Percentiles rank a stretch among this genome's conserved stretches.
Evolutionary conservation across 164 flowering plant species (phyloP).

Genomic region (Euptelea pleiosperma): DNA sequence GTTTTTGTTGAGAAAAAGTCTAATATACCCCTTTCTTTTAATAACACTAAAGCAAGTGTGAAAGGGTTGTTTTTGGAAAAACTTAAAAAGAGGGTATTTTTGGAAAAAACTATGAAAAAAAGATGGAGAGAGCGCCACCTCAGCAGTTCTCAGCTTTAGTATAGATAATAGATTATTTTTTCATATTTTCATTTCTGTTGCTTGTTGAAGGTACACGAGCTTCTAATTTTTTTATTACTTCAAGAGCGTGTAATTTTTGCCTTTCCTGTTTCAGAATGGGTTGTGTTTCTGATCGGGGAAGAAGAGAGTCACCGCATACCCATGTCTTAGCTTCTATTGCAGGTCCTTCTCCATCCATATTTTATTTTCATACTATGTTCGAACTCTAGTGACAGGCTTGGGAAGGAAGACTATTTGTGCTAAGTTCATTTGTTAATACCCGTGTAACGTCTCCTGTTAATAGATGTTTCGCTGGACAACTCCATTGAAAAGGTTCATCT

Average conservation of each 20-base stretch:
- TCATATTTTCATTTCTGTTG: conserved; percentile 1
- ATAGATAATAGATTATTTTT: no score
- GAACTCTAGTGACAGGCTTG: neutral
- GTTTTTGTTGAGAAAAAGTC: no score
- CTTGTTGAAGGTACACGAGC: neutral
- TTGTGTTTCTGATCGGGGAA: conserved; percentile 21
- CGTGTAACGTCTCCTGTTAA: neutral
- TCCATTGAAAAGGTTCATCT: conserved; percentile 38
- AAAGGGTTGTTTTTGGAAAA: no score
- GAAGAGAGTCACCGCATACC: conserved; percentile 19
- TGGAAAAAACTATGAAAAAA: no score
- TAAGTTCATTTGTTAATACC: conserved; percentile 2
- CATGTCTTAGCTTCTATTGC: conserved; percentile 39
- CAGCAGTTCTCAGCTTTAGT: no score
- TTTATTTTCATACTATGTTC: neutral
- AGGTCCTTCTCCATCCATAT: conserved; percentile 30
- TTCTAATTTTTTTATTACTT: no score
- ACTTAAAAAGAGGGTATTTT: no score
- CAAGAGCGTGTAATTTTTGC: neutral
- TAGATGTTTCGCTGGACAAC: conserved; percentile 44
- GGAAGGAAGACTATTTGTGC: neutral
- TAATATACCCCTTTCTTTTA: no score
- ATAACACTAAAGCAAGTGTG: no score
- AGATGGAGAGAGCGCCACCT: no score
- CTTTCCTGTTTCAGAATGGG: conserved; percentile 34